Base-by-base conservation (phyloP, 805 yeast genomes). In the Wickerhamomyces sydowiorum region DNA sequence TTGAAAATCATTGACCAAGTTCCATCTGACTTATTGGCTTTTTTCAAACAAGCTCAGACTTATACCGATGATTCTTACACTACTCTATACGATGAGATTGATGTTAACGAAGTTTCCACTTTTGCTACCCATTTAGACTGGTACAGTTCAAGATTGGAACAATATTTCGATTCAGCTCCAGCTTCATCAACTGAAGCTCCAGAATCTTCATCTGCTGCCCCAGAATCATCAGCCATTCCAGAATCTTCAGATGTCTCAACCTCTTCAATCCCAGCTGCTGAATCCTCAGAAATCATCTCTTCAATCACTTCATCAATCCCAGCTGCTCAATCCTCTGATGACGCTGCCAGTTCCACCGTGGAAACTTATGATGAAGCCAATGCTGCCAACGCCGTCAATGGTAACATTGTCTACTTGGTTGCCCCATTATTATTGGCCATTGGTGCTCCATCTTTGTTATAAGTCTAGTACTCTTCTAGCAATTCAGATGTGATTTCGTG, bases 1-100 rank as follows among this genome's bases (percentile, higher is more conserved):
- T 25, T 25, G 13, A 25, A 25, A 25, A 25, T 25, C 14, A 10
- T 25, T 25, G 28, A 25, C 13, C 25, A 23, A 23, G 25, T 23
- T 23, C 25, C 25, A 25, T 12, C 5, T 25, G n/a, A 6, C 4
- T 25, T 7, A 12, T 25, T 9, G 28, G 28, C n/a, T n/a, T n/a
- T n/a, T n/a, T n/a, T n/a, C n/a, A 53, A 51, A 34, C 54, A 48
- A 31, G 49, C 56, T 24, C 45, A 49, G 17, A 60, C 67, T 28
- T 62, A 59, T 49, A 62, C 59, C n/a, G 64, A 64, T 39, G 57
- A 59, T 27, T 50, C 59, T 17, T 62, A 54, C 51, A 63, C 67
- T 42, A 46, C 64, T 32, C 49, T 64, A 44, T 61, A 46, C 47
- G 13, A 37, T 21, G 41, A 47, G 14, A 25, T n/a, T 25, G 28